These are phyloP conservation scores for Xylariaceae sp. DNA, from an alignment of 2,329 filamentous ascomycete genomes.

Conservation along the genomic window DNA sequence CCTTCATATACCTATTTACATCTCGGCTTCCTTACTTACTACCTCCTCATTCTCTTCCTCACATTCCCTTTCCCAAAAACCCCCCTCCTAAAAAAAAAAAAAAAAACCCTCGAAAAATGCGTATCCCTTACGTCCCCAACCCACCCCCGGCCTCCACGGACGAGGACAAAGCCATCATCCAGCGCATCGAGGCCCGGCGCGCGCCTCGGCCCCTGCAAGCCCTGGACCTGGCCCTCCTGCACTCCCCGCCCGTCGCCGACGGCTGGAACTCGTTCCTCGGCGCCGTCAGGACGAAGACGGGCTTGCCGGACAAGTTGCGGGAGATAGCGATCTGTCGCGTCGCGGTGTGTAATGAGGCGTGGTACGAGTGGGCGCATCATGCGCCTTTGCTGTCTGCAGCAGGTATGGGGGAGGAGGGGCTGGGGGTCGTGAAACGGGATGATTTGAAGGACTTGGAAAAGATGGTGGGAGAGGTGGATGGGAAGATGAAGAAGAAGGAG, in stretches of 20 bases:
- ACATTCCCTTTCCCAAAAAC: neutral
- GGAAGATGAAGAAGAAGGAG: constrained; percentile 25
- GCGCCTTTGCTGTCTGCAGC: constrained; percentile 61
- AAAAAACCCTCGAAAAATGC: constrained; percentile 46
- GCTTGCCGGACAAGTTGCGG: constrained; percentile 53
- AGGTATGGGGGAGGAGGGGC: constrained; percentile 50
- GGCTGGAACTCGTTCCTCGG: constrained; percentile 71
- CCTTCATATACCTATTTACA: too few relatives aligned
- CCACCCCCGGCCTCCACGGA: constrained; percentile 42
- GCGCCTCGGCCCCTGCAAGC: constrained; percentile 66
- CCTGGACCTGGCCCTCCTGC: constrained; percentile 72
- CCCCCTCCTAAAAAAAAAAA: neutral
- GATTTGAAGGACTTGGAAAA: constrained; percentile 7
- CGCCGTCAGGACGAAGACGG: constrained; percentile 53
- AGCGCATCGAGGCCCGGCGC: constrained; percentile 62
- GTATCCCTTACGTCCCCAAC: constrained; percentile 60
- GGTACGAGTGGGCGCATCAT: constrained; percentile 83
- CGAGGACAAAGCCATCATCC: constrained; percentile 54
- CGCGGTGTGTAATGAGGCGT: constrained; percentile 73
- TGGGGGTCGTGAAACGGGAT: constrained; percentile 37
- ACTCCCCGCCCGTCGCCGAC: constrained; percentile 69
- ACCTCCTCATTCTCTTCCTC: neutral
- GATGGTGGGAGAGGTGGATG: constrained; percentile 15
- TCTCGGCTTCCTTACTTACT: neutral
- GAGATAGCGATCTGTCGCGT: constrained; percentile 80